These are phyloP conservation scores for Paradendryphiella salina DNA, from an alignment of 2,329 filamentous ascomycete genomes.

Conservation along the genomic window DNA sequence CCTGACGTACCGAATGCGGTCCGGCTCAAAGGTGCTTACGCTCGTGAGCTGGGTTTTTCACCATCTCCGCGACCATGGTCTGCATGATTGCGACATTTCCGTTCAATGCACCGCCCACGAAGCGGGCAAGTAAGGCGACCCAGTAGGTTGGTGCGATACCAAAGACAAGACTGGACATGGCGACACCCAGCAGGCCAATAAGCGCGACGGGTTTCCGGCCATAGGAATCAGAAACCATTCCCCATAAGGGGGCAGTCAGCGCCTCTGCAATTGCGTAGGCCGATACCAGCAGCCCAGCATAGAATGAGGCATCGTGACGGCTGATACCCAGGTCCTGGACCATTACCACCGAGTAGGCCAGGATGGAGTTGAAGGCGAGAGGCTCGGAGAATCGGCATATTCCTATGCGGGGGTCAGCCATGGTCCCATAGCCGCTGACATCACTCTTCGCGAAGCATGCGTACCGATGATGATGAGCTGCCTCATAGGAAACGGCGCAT, in stretches of 20 bases:
- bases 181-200: constrained; percentile 71
- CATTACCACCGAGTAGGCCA: constrained; percentile 66
- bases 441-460: constrained; percentile 16
- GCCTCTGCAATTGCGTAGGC: constrained; percentile 88
- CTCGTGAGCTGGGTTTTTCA: constrained; percentile 85
- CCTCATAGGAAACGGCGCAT: constrained; percentile 51
- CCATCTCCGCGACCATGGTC: constrained; percentile 92
- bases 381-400: constrained; percentile 92
- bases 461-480: constrained; percentile 52
- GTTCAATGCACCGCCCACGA: constrained; percentile 80
- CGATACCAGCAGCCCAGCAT: constrained; percentile 81
- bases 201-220: constrained; percentile 49
- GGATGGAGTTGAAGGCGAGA: constrained; percentile 91
- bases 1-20: background rate
- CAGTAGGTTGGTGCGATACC: constrained; percentile 82
- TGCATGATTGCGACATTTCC: constrained; percentile 89
- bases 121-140: constrained; percentile 76
- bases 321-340: constrained; percentile 46
- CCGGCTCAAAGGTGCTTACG: constrained; percentile 58
- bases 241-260: constrained; percentile 70
- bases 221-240: constrained; percentile 47
- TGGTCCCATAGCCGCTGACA: constrained; percentile 21
- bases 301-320: constrained; percentile 68
- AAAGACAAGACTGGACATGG: constrained; percentile 79
- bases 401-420: constrained; percentile 57